Evolutionary conservation across 495 filamentous ascomycete genomes (phyloP), one percentile per base, ranked within the genome.

Genomic region (Neurospora africana): DNA sequence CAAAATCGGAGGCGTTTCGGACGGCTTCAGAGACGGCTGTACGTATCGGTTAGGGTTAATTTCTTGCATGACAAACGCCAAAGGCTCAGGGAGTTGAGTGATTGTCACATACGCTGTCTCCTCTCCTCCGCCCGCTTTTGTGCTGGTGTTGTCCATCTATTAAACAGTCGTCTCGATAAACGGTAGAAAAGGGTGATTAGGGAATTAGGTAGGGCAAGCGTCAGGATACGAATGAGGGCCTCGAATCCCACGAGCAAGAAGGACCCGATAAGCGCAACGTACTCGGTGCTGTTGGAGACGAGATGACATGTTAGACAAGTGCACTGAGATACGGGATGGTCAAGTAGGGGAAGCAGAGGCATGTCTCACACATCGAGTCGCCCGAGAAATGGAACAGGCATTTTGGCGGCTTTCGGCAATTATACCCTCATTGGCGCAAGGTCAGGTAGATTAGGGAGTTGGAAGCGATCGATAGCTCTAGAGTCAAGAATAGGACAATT

Each of bases 171-270:
- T 72, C 93, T 90, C 36, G 94, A 97, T 67, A 88, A 86, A 47
- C 88, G 86, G 82, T 98, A 97, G 81, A 89, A 94, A 77, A 98
- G 89, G 43, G 84, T 84, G 74, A 98, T 90, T 39, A 98, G 84
- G 15, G 93, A 89, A 41, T 83, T 82, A 95, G 92, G 95, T 44
- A 99, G 87, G 69, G 92, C 91, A 69, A 97, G 89, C 3, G 95
- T 98, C 69, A 97, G 89, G n/a, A 97, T 81, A 71, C 94, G 87
- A 74, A 97, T 90, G 69, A 96, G 76, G 36, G 87, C 89, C 80
- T 98, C 95, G 44, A 97, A 84, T 65, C 89, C 84, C 53, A 98
- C 88, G 41, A 98, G 86, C 40, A 93, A 76, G 75, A 99, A 89
- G 19, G 94, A 97, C 53, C 88, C 89, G 47, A 93, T 81, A 53